Conservation (phyloP, 208 protist genomes). For the Plasmodiophora brassicae region DNA sequence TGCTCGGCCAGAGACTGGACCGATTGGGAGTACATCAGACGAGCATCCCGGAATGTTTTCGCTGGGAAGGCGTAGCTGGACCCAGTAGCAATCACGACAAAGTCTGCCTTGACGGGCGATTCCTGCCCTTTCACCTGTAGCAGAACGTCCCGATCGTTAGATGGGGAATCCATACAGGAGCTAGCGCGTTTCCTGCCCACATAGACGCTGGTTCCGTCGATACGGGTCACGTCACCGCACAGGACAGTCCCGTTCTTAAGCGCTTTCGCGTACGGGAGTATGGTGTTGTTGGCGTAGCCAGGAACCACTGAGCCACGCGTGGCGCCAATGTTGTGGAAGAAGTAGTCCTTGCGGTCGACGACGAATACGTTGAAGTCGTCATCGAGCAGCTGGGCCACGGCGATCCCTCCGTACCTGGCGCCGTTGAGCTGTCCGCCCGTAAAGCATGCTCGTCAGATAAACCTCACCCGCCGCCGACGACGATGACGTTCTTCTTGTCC, state of each 20-base stretch:
- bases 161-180: no score
- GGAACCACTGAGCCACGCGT: neutral
- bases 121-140: neutral
- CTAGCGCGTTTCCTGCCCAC: no score
- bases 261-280: neutral
- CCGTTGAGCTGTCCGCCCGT: no score
- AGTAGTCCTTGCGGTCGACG: constrained; percentile 40
- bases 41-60: neutral
- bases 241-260: neutral
- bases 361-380: constrained; percentile 33
- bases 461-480: no score
- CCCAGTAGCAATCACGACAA: neutral
- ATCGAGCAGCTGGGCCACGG: constrained; percentile 28
- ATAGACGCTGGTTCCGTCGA: neutral
- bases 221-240: neutral
- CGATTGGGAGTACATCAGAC: neutral
- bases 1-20: neutral
- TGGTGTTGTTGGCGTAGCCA: neutral
- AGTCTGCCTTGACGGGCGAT: neutral
- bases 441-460: no score
- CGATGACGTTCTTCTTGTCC: no score
- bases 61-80: neutral
- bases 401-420: constrained; percentile 27
- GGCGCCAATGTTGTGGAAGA: constrained; percentile 41
- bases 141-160: neutral